Evolutionary conservation across 257 asterid species (phyloP), one percentile per base, ranked within the genome.

Genomic region (Parsonsia alboflavescens): DNA sequence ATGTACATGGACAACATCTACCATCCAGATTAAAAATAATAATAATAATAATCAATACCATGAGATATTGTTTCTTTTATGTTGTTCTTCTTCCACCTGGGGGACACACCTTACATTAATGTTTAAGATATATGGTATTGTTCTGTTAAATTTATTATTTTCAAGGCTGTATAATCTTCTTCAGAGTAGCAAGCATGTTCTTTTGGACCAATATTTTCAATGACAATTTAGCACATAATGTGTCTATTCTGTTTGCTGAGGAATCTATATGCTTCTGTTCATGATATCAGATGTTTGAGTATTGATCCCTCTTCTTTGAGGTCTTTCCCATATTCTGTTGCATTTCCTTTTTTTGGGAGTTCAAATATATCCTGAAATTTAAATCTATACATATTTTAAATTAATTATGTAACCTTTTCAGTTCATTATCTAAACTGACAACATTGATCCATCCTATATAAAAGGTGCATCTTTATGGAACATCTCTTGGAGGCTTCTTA

Each of bases 401-500:
- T 11, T 65, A 2, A 8, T 68, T 61, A 56, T 63, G 42, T 48
- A 48, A 36, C 22, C 42, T 28, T 59, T 73, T 73, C 26, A 73
- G 59, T 36, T 58, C 33, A 17, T 28, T 13, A 15, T 22, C 24
- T 7, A 57, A 42, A 73, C 59, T 57, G 22, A 48, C 41, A 6
- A n/a, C 13, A 75, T 58, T 28, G 58, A 68, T 61, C 30, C 44
- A 52, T 59, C 75, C 68, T 63, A 56, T 44, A 70, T 57, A 72
- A 73, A 90, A 95, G 98, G 81, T 95, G 63, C 99, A 95, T 89
- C 89, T 92, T 11, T 95, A 92, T 58, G 99, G 99, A 36, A 90
- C 97, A 78, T 87, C 99, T 44, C 96, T 95, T 78, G 99, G 98
- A 73, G 99, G 98, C 74, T 95, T 95, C 90, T 88, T 95, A 78